phyloP scores from a whole-genome alignment of 140 eudicot genomes.

The Anethum foeniculum region DNA sequence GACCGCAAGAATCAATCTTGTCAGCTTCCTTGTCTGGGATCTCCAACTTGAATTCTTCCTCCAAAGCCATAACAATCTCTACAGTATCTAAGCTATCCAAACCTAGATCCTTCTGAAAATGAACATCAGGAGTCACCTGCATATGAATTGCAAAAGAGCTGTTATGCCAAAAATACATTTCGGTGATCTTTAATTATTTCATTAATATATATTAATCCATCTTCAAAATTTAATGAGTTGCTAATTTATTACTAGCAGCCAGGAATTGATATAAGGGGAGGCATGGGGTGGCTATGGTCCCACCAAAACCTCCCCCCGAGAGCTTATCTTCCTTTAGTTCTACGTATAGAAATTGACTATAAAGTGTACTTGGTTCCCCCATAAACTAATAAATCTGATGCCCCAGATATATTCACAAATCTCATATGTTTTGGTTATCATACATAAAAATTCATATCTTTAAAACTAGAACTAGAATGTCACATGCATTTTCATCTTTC shows the following conservation, averaged over 20 bases:
- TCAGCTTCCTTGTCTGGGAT: slow-evolving; percentile 98
- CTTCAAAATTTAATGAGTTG: background rate
- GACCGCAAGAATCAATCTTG: slow-evolving; percentile 63
- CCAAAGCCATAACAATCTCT: slow-evolving; percentile 88
- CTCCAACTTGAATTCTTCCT: slow-evolving; percentile 87
- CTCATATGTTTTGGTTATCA: no score
- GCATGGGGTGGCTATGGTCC: no score
- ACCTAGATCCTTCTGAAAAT: slow-evolving; percentile 82
- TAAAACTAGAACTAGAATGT: no score
- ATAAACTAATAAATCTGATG: no score
- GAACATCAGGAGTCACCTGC: slow-evolving; percentile 89
- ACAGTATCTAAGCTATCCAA: slow-evolving; percentile 88
- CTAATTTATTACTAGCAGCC: background rate
- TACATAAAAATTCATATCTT: no score
- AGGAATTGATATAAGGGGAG: no score
- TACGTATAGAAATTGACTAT: no score
- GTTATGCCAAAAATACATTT: background rate
- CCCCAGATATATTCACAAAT: no score
- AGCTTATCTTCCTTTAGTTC: no score
- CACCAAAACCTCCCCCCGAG: no score
- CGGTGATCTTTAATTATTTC: background rate
- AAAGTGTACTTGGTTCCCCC: no score
- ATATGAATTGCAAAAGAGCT: slow-evolving; percentile 15
- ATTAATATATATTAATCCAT: background rate
- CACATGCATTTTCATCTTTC: no score